Conservation (phyloP, 1,139 yeast species). For the Saccharomycopsis crataegensis region DNA sequence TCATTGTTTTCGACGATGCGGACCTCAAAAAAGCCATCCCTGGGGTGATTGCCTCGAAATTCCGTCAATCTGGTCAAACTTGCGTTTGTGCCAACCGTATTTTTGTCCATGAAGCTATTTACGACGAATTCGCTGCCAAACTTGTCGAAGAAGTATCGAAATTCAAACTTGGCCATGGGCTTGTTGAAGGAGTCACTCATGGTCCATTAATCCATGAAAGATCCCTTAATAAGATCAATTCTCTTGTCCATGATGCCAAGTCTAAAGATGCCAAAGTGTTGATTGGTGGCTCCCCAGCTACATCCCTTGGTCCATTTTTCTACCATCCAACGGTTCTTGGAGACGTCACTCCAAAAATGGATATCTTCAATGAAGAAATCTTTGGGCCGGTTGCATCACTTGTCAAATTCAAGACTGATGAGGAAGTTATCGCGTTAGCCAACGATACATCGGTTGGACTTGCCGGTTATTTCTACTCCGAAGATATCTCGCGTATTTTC, state of each 20-base stretch:
- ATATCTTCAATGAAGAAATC: conserved; percentile 67
- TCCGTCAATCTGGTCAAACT: conserved; percentile 73
- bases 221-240: conserved; percentile 61
- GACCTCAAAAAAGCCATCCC: conserved; percentile 70
- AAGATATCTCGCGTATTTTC: conserved; percentile 53
- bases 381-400: conserved; percentile 89
- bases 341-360: conserved; percentile 56
- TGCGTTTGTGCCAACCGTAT: conserved; percentile 78
- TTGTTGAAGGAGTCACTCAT: conserved; percentile 59
- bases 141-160: conserved; percentile 46
- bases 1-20: conserved; percentile 80
- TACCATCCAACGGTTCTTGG: conserved; percentile 70
- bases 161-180: conserved; percentile 68
- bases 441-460: conserved; percentile 67
- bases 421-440: conserved; percentile 63
- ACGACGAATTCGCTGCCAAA: conserved; percentile 48
- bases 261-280: conserved; percentile 62
- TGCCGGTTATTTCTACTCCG: conserved; percentile 75
- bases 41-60: conserved; percentile 62
- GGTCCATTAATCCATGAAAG: conserved; percentile 73
- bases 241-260: conserved; percentile 69
- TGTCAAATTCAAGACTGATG: conserved; percentile 54
- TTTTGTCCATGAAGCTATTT: conserved; percentile 55
- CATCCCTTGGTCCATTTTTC: conserved; percentile 67
- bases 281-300: conserved; percentile 55